These are phyloP conservation scores for Eutrema japonicum DNA, from an alignment of 345 rosid genomes.

Conservation along the genomic window DNA sequence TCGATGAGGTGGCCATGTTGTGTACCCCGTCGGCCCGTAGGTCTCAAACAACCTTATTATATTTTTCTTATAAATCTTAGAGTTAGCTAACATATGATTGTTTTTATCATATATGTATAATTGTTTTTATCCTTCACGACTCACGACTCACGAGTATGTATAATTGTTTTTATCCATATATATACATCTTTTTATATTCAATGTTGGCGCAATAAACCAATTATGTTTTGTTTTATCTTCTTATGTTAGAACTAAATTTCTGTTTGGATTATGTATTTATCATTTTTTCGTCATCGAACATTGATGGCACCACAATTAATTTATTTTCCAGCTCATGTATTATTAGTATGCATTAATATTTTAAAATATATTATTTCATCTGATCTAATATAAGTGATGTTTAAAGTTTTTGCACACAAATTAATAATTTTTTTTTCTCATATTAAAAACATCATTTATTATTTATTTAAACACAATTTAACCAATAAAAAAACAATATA, in stretches of 20 bases:
- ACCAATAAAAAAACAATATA: no score
- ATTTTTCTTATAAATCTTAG: conserved; percentile 14
- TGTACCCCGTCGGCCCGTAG: conserved; percentile 27
- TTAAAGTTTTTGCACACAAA: no score
- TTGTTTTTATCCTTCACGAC: no score
- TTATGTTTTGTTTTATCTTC: not conserved
- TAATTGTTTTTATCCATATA: conserved; percentile 13
- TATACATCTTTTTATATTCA: not conserved
- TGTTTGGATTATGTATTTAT: conserved; percentile 10
- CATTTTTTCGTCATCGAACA: not conserved
- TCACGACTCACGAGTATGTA: not conserved
- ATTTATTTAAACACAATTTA: no score
- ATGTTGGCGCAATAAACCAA: conserved; percentile 1
- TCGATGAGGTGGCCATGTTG: conserved; percentile 46
- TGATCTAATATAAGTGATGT: no score
- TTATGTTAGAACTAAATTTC: not conserved
- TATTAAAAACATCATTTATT: no score
- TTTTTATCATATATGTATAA: no score
- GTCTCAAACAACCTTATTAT: conserved; percentile 9
- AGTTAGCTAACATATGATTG: no score
- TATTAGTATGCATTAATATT: not conserved
- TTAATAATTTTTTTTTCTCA: no score
- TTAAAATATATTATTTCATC: not conserved
- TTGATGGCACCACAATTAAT: conserved; percentile 12
- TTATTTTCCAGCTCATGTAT: conserved; percentile 28